Evolutionary conservation across 108 stramenopile species (phyloP), one percentile per base, ranked within the genome.

Genomic region (Mediolabrus comicus): DNA sequence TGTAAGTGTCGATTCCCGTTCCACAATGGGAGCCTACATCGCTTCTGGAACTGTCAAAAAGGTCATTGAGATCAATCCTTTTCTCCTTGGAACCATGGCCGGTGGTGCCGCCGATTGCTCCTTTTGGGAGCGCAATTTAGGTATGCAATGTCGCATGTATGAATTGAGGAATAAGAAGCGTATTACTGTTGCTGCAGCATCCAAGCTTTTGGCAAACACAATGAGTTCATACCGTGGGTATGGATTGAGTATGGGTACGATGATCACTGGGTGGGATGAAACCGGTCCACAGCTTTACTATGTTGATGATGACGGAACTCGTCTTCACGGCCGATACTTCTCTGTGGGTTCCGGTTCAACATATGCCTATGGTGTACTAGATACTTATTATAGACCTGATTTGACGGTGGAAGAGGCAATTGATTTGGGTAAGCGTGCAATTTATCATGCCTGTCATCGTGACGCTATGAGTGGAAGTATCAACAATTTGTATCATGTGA

Each of bases 1-100:
- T 62, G 91, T 95, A 53, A 81, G 84, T 56, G 99, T 99, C 66
- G 99, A 99, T 72, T 98, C 98, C 30, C 93, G 99, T 38, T 90
- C 96, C 14, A 98, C 98, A 55, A 97, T 96, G 95, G 99, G 99
- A 3, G 84, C 97, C 25, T 99, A 97, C 96, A 98, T 98, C 75
- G 89, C 95, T 25, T 91, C 91, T 31, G 91, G 91, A 38, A 96
- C 95, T 11, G 97, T 99, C 62, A 97, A 99, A 75, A 99, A 99
- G 80, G 91, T 99, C 13, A 98, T 99, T 72, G 97, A 98, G 79
- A 98, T 99, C 87, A 99, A 98, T 70, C 97, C 97, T 14, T 99
- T 96, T 66, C 86, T 99, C 30, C 86, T 99, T 7, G 99, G 98
- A 29, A 99, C 99, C 59, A 99, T 99, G 99, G 99, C 98, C 27